A percentile compares a stretch with the other conserved stretches of the same genome.
phyloP scores from a whole-genome alignment of 257 asterid species.

The Thymus quinquecostatus region DNA sequence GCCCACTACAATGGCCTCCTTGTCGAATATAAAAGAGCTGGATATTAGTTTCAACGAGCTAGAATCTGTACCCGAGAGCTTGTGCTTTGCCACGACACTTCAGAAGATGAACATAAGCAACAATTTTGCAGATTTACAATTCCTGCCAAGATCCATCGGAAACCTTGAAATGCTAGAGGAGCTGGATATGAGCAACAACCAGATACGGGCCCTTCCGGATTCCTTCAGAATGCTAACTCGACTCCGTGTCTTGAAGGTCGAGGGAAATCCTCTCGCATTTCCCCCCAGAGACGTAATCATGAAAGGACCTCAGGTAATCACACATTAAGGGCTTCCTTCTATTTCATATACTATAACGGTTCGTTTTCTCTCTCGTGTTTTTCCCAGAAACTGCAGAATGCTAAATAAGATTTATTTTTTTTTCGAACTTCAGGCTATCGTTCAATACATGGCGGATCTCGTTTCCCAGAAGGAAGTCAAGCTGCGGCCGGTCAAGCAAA shows the following conservation, averaged over 20 bases:
- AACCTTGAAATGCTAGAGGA: slow-evolving; percentile 86
- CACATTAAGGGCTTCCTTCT: neutral
- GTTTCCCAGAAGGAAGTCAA: slow-evolving; percentile 67
- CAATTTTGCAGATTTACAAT: slow-evolving; percentile 78
- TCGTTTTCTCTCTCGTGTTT: too few species aligned
- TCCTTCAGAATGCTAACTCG: slow-evolving; percentile 74
- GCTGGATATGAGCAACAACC: slow-evolving; percentile 86
- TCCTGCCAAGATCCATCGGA: slow-evolving; percentile 83
- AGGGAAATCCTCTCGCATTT: slow-evolving; percentile 76
- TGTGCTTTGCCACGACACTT: slow-evolving; percentile 84
- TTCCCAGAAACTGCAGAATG: slow-evolving; percentile 6
- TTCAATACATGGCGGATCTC: slow-evolving; percentile 74
- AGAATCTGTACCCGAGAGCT: slow-evolving; percentile 83
- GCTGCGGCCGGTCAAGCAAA: slow-evolving; percentile 64
- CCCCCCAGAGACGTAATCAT: slow-evolving; percentile 64
- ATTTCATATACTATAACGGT: neutral
- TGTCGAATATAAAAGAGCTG: slow-evolving; percentile 66
- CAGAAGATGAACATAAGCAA: slow-evolving; percentile 84
- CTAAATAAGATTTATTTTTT: slow-evolving; percentile 11
- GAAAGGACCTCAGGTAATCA: slow-evolving; percentile 75
- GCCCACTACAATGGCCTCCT: slow-evolving; percentile 86
- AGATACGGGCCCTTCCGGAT: slow-evolving; percentile 74
- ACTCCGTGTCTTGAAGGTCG: slow-evolving; percentile 61
- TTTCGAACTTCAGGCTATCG: slow-evolving; percentile 62
- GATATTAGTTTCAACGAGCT: slow-evolving; percentile 83